These are phyloP conservation scores for Pyricularia grisea DNA, from an alignment of 2,329 filamentous ascomycete genomes.

Conservation along the genomic window DNA sequence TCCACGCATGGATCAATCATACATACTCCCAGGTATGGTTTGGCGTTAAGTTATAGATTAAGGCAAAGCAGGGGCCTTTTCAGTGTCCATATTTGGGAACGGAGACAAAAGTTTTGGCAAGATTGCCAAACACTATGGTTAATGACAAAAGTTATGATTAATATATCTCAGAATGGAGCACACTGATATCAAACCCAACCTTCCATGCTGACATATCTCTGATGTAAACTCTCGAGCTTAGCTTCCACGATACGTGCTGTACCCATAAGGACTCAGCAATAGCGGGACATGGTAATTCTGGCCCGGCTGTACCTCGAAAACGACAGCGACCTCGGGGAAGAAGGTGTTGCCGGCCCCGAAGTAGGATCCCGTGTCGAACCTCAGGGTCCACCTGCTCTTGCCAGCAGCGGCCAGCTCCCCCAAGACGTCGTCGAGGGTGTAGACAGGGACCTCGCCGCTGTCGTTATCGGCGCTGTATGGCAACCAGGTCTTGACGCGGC, in stretches of 20 bases:
- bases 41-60: not conserved
- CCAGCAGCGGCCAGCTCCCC: slow-evolving; percentile 21
- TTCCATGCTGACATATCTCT: not conserved
- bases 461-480: slow-evolving; percentile 41
- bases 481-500: slow-evolving; percentile 62
- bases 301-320: slow-evolving; percentile 38
- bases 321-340: slow-evolving; percentile 49
- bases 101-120: not conserved
- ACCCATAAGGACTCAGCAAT: slow-evolving; percentile 68
- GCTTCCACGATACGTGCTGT: slow-evolving; percentile 73
- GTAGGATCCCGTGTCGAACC: slow-evolving; percentile 64
- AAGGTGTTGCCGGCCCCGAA: slow-evolving; percentile 55
- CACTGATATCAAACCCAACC: not conserved
- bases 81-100: not conserved
- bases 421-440: slow-evolving; percentile 48
- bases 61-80: not conserved
- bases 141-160: not conserved
- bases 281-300: slow-evolving; percentile 76
- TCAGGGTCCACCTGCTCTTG: slow-evolving; percentile 54
- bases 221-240: slow-evolving; percentile 23
- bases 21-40: not conserved
- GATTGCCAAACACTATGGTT: not conserved
- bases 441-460: slow-evolving; percentile 47
- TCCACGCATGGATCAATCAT: not conserved
- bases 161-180: not conserved